Percentiles rank a stretch among this genome's conserved stretches.
Conservation (phyloP, 2,329 filamentous ascomycete species). For the Penicillium corylophilum region DNA sequence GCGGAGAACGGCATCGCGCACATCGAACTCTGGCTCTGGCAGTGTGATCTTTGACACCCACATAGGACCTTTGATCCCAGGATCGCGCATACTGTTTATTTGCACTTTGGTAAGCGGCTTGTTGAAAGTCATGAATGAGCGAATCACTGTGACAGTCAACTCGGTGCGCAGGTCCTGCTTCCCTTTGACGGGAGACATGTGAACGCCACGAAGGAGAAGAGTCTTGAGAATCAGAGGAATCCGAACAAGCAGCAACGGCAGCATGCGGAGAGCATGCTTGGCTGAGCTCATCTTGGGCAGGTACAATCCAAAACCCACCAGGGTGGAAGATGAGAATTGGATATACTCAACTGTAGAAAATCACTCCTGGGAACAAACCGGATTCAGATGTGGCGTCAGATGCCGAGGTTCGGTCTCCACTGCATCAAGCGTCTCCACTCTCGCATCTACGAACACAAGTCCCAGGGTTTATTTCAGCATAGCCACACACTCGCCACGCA, state of each 20-base stretch:
- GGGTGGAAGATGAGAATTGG: not conserved
- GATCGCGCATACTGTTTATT: constrained; percentile 59
- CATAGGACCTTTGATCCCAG: constrained; percentile 71
- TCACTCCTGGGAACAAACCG: constrained; percentile 8
- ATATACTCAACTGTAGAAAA: constrained; percentile 1
- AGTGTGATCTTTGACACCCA: constrained; percentile 76
- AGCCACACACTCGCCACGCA: not conserved
- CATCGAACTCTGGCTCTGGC: constrained; percentile 54
- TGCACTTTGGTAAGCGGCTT: constrained; percentile 64
- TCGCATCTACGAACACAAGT: not conserved
- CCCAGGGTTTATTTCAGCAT: not conserved
- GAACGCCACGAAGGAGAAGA: constrained; percentile 51
- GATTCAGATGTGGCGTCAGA: constrained; percentile 13
- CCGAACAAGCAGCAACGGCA: constrained; percentile 40
- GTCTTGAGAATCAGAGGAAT: constrained; percentile 47
- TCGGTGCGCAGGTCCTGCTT: constrained; percentile 79
- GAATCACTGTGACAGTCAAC: constrained; percentile 69
- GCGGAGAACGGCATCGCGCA: constrained; percentile 37
- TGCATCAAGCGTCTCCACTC: not conserved
- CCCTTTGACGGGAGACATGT: constrained; percentile 66
- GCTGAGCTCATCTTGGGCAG: constrained; percentile 25
- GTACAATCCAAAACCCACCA: not conserved
- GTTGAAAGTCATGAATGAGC: constrained; percentile 57
- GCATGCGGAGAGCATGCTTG: constrained; percentile 24
- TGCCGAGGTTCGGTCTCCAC: constrained; percentile 17